Base-by-base conservation (phyloP, 2,329 filamentous ascomycete species). In the Aspergillus sp. region DNA sequence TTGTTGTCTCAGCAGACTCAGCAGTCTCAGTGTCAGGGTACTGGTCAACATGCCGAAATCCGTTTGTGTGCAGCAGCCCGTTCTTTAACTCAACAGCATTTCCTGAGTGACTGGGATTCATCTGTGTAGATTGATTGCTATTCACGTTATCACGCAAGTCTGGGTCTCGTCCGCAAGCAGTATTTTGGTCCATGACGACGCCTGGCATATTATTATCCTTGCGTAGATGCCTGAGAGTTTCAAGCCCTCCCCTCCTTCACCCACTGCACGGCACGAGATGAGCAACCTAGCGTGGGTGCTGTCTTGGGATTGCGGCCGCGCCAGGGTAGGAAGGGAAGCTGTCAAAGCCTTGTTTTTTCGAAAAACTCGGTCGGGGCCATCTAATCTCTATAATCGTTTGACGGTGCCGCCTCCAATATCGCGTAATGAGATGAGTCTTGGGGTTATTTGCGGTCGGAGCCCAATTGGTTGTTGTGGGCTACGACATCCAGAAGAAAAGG, bases 171-270 rank as follows among this genome's bases (percentile, higher is more conserved):
- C 65, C 66, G 58, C 68, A 68, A 52, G 64, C 54, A 45, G 62
- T 71, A 62, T 63, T 64, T 67, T 73, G 66, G 53, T 76, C 74
- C 74, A 76, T 76, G 65, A 76, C 64, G 66, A 76, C 68, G 56
- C 74, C 74, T 66, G 74, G 74, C 74, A 76, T 76, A 51, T 56
- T 74, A 70, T 73, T 53, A 60, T 56, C 36, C 53, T 51, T 51
- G 38, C 38, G 47, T 59, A 51, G 53, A 55, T 55, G 45, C 43
- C 45, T 45, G 54, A 53, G 55, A 54, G 55, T 48, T 56, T 48
- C 26, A 49, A 59, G 60, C 63, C 62, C 66, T 68, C 65, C 69
- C 65, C 64, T 68, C 66, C 67, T 66, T 63, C 56, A 62, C 67
- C 63, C 65, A 63, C 64, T 67, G 62, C 63, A 63, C 68, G 58